phyloP scores from a whole-genome alignment of 225 moss, liverwort and hornwort species.

The Asterella californica region DNA sequence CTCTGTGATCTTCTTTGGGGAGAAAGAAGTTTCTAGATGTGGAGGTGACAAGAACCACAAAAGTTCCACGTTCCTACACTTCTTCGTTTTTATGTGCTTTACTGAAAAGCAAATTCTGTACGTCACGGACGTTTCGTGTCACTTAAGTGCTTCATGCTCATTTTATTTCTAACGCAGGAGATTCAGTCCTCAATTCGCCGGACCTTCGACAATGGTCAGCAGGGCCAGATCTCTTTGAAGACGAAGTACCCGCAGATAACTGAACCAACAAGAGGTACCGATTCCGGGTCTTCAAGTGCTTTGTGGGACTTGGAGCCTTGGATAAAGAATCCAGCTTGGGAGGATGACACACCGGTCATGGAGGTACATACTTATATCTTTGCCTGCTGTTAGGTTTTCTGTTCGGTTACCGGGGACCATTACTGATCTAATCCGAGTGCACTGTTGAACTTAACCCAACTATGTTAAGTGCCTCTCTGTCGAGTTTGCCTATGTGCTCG shows the following conservation, averaged over 20 bases:
- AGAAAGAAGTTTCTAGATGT: not conserved
- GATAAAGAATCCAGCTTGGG: constrained; percentile 41
- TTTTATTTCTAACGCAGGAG: constrained; percentile 21
- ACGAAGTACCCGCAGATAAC: constrained; percentile 4
- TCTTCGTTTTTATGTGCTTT: not conserved
- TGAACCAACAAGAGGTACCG: constrained; percentile 8
- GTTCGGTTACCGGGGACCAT: not conserved
- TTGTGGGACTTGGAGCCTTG: constrained; percentile 30
- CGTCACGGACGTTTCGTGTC: not conserved
- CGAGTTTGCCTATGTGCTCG: not conserved
- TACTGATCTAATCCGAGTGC: not conserved
- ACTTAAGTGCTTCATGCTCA: not conserved
- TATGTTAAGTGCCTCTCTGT: too few relatives aligned
- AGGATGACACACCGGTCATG: constrained; percentile 38
- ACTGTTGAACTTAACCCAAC: too few relatives aligned
- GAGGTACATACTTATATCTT: constrained; percentile 26
- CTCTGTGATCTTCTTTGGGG: not conserved
- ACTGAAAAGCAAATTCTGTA: too few relatives aligned
- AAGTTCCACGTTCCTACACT: not conserved
- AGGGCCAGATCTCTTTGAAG: constrained; percentile 11
- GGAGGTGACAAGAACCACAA: not conserved
- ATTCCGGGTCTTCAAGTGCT: not conserved
- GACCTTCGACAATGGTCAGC: constrained; percentile 7
- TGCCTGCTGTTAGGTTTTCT: not conserved
- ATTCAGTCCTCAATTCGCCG: constrained; percentile 27